phyloP scores from a whole-genome alignment of 345 rosid species.

The Geranium rotundifolium region DNA sequence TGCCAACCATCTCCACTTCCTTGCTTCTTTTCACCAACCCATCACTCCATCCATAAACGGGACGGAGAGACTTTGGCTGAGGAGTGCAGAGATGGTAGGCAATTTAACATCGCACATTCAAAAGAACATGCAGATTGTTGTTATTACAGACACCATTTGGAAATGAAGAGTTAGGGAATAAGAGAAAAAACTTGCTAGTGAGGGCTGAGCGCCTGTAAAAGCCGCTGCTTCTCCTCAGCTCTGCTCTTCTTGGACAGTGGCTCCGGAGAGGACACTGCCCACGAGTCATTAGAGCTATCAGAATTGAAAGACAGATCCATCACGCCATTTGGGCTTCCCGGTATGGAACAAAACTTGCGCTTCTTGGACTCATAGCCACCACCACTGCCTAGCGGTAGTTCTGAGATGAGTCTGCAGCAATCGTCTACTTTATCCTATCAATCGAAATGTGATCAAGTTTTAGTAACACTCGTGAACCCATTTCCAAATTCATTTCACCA shows the following conservation, averaged over 20 bases:
- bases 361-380: constrained; percentile 15
- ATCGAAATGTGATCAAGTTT: background rate
- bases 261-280: constrained; percentile 42
- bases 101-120: constrained; percentile 30
- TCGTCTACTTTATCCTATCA: constrained; percentile 40
- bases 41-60: no score
- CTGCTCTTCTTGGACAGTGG: constrained; percentile 10
- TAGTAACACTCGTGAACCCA: no score
- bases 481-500: background rate
- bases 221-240: constrained; percentile 22
- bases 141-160: constrained; percentile 13
- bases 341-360: constrained; percentile 37
- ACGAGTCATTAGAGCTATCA: constrained; percentile 39
- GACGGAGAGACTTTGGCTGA: background rate
- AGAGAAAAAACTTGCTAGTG: constrained; percentile 15
- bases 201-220: background rate
- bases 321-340: constrained; percentile 60
- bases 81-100: constrained; percentile 50
- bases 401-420: constrained; percentile 34
- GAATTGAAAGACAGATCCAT: constrained; percentile 39
- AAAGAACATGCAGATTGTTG: background rate
- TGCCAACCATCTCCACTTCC: constrained; percentile 50
- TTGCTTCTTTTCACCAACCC: constrained; percentile 6
- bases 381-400: constrained; percentile 19
- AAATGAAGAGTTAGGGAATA: background rate